Evolutionary conservation across 2,329 filamentous ascomycete genomes (phyloP).

Genomic region (Pezicula neosporulosa): DNA sequence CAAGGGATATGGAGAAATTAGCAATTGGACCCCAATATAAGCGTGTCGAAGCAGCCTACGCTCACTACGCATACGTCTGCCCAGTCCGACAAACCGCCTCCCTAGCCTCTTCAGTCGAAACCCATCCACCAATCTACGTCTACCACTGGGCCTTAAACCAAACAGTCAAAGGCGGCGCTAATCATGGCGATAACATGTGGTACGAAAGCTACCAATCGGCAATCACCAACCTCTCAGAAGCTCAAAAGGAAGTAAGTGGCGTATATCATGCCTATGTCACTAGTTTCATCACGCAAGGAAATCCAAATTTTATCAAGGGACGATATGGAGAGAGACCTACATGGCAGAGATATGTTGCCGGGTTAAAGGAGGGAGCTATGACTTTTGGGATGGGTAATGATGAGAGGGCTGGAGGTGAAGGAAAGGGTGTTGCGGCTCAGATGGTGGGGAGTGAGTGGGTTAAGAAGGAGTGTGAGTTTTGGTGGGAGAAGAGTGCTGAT

Average conservation of each 20-base stretch:
- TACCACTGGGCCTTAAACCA: slow-evolving; percentile 54
- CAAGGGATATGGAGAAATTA: slow-evolving; percentile 20
- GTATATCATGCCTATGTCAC: slow-evolving; percentile 19
- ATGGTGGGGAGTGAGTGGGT: slow-evolving; percentile 38
- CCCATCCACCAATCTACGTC: slow-evolving; percentile 37
- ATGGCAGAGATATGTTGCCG: slow-evolving; percentile 30
- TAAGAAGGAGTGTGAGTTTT: slow-evolving; percentile 42
- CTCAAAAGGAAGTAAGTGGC: slow-evolving; percentile 15
- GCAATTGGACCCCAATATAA: slow-evolving; percentile 50
- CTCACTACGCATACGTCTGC: slow-evolving; percentile 61
- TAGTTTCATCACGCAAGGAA: slow-evolving; percentile 18
- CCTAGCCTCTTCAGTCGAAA: slow-evolving; percentile 20
- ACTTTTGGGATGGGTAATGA: slow-evolving; percentile 44
- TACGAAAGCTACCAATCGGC: slow-evolving; percentile 39
- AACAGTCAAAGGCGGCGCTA: slow-evolving; percentile 29
- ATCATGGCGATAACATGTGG: slow-evolving; percentile 40
- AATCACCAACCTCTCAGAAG: slow-evolving; percentile 10
- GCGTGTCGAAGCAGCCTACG: slow-evolving; percentile 55
- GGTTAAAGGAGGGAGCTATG: slow-evolving; percentile 33
- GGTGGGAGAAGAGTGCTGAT: slow-evolving; percentile 30
- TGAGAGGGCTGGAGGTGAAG: slow-evolving; percentile 40
- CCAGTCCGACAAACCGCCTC: slow-evolving; percentile 58
- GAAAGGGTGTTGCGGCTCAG: slow-evolving; percentile 34
- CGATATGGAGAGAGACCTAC: slow-evolving; percentile 23
- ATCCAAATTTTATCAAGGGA: slow-evolving; percentile 20